Evolutionary conservation across 768 basidiomycete genomes (phyloP).

Genomic region (Tulasnella calospora): DNA sequence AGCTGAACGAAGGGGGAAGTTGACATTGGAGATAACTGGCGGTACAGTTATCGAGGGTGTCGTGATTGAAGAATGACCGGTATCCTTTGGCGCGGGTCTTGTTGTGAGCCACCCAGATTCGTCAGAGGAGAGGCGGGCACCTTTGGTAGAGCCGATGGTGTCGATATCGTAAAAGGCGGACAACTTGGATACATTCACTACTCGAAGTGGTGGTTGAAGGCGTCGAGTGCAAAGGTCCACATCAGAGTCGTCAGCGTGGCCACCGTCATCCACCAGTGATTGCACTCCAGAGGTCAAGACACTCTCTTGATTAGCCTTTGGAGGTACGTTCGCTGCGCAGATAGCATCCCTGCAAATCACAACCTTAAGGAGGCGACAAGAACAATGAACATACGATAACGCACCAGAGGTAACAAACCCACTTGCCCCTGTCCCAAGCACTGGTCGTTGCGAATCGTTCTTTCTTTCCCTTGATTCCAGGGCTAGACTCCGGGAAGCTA

Average conservation of each 20-base stretch:
- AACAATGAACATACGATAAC: neutral
- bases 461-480: conserved; percentile 8
- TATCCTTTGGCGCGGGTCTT: neutral
- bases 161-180: conserved; percentile 19
- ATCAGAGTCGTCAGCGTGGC: neutral
- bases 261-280: neutral
- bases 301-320: neutral
- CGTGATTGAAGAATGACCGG: neutral
- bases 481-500: neutral
- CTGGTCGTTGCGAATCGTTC: conserved; percentile 20
- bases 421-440: conserved; percentile 23
- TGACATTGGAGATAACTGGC: neutral
- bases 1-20: neutral
- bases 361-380: neutral
- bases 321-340: conserved; percentile 1
- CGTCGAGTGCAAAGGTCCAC: conserved; percentile 14
- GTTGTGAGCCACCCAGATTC: neutral
- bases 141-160: neutral
- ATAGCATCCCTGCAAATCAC: conserved; percentile 16
- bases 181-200: conserved; percentile 24
- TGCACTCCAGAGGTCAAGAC: neutral
- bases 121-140: neutral
- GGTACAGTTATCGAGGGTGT: neutral
- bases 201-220: conserved; percentile 24
- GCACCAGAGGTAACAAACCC: conserved; percentile 24